Conservation (phyloP, 2,329 filamentous ascomycete species). For the Pseudogymnoascus sp. region DNA sequence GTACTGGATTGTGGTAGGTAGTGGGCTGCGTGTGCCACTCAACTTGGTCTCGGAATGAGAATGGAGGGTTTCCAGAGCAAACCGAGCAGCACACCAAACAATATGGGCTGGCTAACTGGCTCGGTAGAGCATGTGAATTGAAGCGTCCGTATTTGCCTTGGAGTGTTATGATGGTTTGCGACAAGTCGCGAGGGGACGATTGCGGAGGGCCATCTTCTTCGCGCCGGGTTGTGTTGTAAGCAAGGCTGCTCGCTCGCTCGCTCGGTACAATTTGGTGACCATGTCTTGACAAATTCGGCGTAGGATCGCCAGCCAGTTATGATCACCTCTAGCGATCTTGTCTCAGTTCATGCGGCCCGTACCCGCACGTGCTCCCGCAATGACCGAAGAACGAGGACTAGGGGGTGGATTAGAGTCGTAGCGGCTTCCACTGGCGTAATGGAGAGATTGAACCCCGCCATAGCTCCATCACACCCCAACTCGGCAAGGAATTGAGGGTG, state of each 20-base stretch:
- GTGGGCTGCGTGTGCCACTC: not conserved
- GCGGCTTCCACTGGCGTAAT: not conserved
- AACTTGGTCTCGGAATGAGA: not conserved
- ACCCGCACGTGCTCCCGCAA: conserved; percentile 4
- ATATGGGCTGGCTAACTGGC: not conserved
- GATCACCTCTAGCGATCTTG: not conserved
- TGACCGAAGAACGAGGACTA: not conserved
- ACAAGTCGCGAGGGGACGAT: not conserved
- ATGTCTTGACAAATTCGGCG: not conserved
- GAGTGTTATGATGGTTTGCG: not conserved
- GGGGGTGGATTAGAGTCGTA: not conserved
- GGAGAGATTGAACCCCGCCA: not conserved
- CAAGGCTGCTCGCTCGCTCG: not conserved
- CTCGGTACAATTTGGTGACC: not conserved
- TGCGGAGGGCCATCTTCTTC: not conserved
- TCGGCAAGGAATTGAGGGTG: not conserved
- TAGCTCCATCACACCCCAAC: not conserved
- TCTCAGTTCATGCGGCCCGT: conserved; percentile 3
- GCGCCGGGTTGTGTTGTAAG: not conserved
- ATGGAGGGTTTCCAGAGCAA: not conserved
- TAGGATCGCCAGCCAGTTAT: not conserved
- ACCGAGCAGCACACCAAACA: not conserved
- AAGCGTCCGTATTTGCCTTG: not conserved
- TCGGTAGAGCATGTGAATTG: not conserved
- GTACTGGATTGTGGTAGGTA: not conserved